phyloP scores from a whole-genome alignment of 1,284 basidiomycete genomes.

The Rhodotorula sp. region DNA sequence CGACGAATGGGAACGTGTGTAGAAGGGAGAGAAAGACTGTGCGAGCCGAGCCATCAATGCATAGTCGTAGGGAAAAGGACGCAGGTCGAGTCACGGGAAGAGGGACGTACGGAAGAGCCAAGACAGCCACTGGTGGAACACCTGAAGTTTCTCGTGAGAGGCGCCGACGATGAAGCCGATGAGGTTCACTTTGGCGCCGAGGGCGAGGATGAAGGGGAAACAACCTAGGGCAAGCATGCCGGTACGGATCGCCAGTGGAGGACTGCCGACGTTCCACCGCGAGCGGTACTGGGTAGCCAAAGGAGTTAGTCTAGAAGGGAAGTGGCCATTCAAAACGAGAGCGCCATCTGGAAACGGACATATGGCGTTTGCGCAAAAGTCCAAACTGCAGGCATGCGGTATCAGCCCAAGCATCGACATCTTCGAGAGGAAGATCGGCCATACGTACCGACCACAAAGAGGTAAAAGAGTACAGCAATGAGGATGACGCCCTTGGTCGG shows the following conservation, averaged over 20 bases:
- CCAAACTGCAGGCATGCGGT: conserved; percentile 41
- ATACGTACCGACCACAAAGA: conserved; percentile 48
- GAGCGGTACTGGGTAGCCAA: conserved; percentile 42
- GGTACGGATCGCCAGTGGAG: conserved; percentile 51
- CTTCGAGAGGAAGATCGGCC: background rate
- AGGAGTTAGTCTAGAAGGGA: too few species aligned
- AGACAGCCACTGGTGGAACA: conserved; percentile 54
- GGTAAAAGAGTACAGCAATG: conserved; percentile 46
- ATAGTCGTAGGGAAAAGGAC: too few species aligned
- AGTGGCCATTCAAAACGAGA: background rate
- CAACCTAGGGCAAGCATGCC: conserved; percentile 40
- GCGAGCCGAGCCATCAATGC: background rate
- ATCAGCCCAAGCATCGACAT: background rate
- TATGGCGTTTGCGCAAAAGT: conserved; percentile 49
- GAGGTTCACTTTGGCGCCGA: conserved; percentile 54
- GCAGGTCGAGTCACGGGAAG: conserved; percentile 32
- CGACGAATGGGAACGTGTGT: conserved; percentile 43
- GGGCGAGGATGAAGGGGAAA: conserved; percentile 44
- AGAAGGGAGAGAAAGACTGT: conserved; percentile 37
- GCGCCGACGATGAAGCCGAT: conserved; percentile 52
- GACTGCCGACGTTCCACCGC: conserved; percentile 50
- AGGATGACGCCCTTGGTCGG: conserved; percentile 49
- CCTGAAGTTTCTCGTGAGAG: conserved; percentile 55
- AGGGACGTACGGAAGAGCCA: conserved; percentile 47
- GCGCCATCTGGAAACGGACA: background rate